Evolutionary conservation across 805 yeast genomes (phyloP).

Genomic region (Wickerhamiella nectarea): DNA sequence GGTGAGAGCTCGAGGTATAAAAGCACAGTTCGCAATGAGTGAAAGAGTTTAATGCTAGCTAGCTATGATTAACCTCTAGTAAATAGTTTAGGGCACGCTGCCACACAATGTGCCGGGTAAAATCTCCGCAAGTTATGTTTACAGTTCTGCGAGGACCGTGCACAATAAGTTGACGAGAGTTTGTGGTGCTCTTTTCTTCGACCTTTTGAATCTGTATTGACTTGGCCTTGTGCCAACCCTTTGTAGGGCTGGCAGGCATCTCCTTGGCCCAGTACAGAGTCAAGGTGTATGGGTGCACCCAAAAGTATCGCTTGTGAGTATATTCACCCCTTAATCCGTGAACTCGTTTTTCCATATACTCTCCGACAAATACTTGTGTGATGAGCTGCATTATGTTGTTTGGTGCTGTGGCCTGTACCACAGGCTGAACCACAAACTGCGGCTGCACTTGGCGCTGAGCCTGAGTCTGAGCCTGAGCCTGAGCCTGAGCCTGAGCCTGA

Average conservation of each 20-base stretch:
- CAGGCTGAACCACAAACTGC: too few relatives aligned
- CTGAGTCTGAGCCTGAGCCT: too few relatives aligned
- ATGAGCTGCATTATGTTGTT: slow-evolving; percentile 22
- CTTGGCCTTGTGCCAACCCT: slow-evolving; percentile 42
- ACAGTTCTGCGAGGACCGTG: slow-evolving; percentile 52
- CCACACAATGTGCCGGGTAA: slow-evolving; percentile 87
- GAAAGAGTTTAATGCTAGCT: too few relatives aligned
- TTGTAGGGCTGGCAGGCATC: slow-evolving; percentile 63
- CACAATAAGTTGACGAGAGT: slow-evolving; percentile 72
- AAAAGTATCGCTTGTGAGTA: slow-evolving; percentile 84
- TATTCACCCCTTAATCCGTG: slow-evolving; percentile 52
- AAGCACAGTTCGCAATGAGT: too few relatives aligned
- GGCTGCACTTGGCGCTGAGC: too few relatives aligned
- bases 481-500: too few relatives aligned
- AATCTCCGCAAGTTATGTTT: slow-evolving; percentile 74
- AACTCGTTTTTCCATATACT: slow-evolving; percentile 72
- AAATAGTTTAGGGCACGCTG: slow-evolving; percentile 59
- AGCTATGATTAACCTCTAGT: neutral
- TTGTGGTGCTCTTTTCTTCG: slow-evolving; percentile 72
- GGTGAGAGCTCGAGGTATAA: too few relatives aligned
- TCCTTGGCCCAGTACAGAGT: slow-evolving; percentile 80
- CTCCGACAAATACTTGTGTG: slow-evolving; percentile 90
- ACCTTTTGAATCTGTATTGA: slow-evolving; percentile 72
- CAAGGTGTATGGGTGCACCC: slow-evolving; percentile 91
- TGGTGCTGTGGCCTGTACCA: neutral